Percentiles rank a stretch among this genome's conserved stretches.
These are phyloP conservation scores for Grosmannia penicillata DNA, from an alignment of 2,329 filamentous ascomycete genomes.

Conservation along the genomic window DNA sequence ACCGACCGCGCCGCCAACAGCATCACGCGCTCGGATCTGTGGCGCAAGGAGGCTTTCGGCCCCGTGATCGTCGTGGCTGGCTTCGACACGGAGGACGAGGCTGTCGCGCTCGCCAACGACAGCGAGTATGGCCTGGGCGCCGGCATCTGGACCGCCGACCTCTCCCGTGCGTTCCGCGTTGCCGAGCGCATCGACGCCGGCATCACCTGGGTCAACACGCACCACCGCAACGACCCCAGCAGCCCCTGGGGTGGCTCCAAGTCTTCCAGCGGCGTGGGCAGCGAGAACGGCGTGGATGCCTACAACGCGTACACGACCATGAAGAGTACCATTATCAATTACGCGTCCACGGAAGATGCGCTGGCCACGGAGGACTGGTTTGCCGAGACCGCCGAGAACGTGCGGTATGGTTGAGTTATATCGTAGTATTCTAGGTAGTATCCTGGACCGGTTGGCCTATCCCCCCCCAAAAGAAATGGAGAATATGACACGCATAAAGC, in stretches of 20 bases:
- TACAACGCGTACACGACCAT: conserved; percentile 42
- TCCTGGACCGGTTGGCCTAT: too few species aligned
- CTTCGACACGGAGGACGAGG: conserved; percentile 61
- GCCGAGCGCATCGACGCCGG: conserved; percentile 57
- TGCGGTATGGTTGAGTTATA: conserved; percentile 42
- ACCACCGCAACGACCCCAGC: conserved; percentile 59
- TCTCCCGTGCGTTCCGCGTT: conserved; percentile 59
- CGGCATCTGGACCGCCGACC: conserved; percentile 60
- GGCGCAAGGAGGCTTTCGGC: conserved; percentile 71
- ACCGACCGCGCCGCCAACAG: conserved; percentile 21
- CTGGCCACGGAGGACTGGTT: conserved; percentile 53
- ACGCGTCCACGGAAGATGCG: conserved; percentile 38
- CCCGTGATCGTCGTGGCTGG: conserved; percentile 63
- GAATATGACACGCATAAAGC: too few species aligned
- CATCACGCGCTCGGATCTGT: conserved; percentile 56
- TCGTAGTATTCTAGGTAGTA: too few species aligned
- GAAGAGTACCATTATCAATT: conserved; percentile 58
- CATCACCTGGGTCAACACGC: conserved; percentile 41
- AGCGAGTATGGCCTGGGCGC: conserved; percentile 65
- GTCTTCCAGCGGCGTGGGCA: conserved; percentile 49
- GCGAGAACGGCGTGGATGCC: conserved; percentile 56
- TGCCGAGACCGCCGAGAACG: conserved; percentile 36
- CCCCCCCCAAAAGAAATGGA: too few species aligned
- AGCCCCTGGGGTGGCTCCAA: conserved; percentile 56
- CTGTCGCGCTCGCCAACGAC: conserved; percentile 55